Evolutionary conservation across 106 monocot genomes (phyloP).

Genomic region (Gastrodia elata): DNA sequence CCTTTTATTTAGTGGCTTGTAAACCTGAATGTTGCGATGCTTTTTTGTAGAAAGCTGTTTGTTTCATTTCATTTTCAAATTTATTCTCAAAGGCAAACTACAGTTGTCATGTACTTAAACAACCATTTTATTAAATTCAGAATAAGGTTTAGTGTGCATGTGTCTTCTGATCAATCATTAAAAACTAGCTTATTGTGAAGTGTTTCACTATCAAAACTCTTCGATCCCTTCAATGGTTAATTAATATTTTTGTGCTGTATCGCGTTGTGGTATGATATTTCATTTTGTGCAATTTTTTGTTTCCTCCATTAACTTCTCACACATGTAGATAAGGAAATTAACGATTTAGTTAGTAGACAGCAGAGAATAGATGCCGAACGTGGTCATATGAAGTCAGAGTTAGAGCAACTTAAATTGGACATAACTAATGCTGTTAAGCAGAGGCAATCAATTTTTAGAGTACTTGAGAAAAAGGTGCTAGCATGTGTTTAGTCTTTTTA

Average conservation of each 20-base stretch:
- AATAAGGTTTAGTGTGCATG: background rate
- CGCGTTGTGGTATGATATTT: background rate
- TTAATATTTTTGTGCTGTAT: background rate
- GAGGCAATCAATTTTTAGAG: constrained; percentile 53
- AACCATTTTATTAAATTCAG: background rate
- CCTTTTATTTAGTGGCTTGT: no score
- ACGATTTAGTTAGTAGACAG: constrained; percentile 60
- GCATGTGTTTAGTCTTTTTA: background rate
- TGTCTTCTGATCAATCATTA: background rate
- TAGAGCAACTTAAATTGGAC: constrained; percentile 78
- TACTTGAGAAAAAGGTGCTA: constrained; percentile 79
- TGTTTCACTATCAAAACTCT: background rate
- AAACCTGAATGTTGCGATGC: no score
- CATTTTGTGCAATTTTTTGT: background rate
- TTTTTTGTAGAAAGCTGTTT: no score
- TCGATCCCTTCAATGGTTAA: background rate
- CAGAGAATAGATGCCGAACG: constrained; percentile 81
- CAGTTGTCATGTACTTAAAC: background rate
- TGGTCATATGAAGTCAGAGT: constrained; percentile 61
- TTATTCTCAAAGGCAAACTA: background rate
- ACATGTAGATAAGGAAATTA: constrained; percentile 94
- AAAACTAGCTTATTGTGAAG: background rate
- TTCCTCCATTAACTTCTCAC: constrained; percentile 44
- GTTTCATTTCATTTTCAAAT: no score
- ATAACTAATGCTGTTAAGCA: constrained; percentile 70